Base-by-base conservation (phyloP, 106 monocot species). In the Allium sativum region DNA sequence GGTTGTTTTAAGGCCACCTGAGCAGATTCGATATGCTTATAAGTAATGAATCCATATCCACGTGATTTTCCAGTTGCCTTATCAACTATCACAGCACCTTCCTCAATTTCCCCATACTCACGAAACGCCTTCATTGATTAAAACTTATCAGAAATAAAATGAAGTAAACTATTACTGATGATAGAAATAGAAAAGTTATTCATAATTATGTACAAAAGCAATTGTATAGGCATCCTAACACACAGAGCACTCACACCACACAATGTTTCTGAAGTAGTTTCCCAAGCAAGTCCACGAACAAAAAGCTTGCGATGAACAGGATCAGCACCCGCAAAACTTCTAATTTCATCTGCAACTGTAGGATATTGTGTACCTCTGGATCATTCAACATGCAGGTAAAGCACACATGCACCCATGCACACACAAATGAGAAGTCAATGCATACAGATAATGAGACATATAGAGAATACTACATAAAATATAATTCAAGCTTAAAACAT, bases 231-330 rank as follows among this genome's bases (percentile, higher is more conserved):
- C 72, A 21, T 70, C 76, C 56, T 18, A 72, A 73, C 69, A 73
- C 53, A 63, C 73, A 76, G 73, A 74, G 69, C 77, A 82, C 81
- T 82, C 81, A 82, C 81, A 70, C 73, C 77, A 82, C 73, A 66
- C 76, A 82, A 73, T 10, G 81, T 73, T 70, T 82, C 81, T 82
- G 81, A 77, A 67, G 81, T 82, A 57, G 81, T 82, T 48, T 82
- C 81, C 81, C 77, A 82, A 21, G 81, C 69, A 66, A 82, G 63
- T 19, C 81, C 81, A 70, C 81, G 77, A 59, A 82, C 73, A 64
- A 82, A 82, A 74, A 82, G 81, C 65, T 82, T 82, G 72, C 81
- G 73, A 63, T 82, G 81, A 53, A 82, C 81, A 70, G 81, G 70
- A 70, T 82, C 77, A 55, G 72, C 61, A 73, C 77, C 66, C 45